These are phyloP conservation scores for Backusella circina DNA, from an alignment of 192 early-diverging fungal species.

Conservation along the genomic window DNA sequence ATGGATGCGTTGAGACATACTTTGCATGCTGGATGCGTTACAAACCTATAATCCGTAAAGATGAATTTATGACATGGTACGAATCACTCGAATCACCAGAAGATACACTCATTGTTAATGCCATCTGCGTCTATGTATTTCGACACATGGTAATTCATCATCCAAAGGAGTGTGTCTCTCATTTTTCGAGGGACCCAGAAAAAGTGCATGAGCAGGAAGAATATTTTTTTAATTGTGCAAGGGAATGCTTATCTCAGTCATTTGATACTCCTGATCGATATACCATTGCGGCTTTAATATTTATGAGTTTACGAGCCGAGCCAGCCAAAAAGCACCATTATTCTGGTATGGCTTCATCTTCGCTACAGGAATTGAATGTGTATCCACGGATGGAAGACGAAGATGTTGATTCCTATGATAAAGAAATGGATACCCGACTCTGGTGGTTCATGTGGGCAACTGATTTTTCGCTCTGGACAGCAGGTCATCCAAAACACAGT, in stretches of 20 bases:
- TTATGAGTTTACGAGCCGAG: slow-evolving; percentile 16
- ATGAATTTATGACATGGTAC: slow-evolving; percentile 30
- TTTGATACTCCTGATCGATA: slow-evolving; percentile 35
- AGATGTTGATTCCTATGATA: slow-evolving; percentile 20
- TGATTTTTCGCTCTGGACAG: slow-evolving; percentile 26
- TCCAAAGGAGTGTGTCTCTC: slow-evolving; percentile 7
- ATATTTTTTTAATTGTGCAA: slow-evolving; percentile 30
- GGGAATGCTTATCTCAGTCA: slow-evolving; percentile 25
- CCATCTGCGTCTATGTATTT: slow-evolving; percentile 24
- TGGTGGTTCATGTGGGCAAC: slow-evolving; percentile 38
- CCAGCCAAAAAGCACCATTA: slow-evolving; percentile 19
- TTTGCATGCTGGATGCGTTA: slow-evolving; percentile 33
- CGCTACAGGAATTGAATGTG: slow-evolving; percentile 22
- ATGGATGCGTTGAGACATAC: slow-evolving; percentile 29
- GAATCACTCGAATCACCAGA: background rate
- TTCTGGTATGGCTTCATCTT: slow-evolving; percentile 27
- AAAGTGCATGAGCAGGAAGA: slow-evolving; percentile 28
- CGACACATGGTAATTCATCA: slow-evolving; percentile 31
- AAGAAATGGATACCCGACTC: slow-evolving; percentile 37
- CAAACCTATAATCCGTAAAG: slow-evolving; percentile 22
- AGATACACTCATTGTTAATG: slow-evolving; percentile 33
- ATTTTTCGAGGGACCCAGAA: slow-evolving; percentile 13
- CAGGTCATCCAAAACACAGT: slow-evolving; percentile 20
- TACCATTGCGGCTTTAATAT: slow-evolving; percentile 17
- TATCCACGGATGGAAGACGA: slow-evolving; percentile 31